Evolutionary conservation across 768 basidiomycete species (phyloP), one percentile per base, ranked within the genome.

Genomic region (Leccinum arenicola): DNA sequence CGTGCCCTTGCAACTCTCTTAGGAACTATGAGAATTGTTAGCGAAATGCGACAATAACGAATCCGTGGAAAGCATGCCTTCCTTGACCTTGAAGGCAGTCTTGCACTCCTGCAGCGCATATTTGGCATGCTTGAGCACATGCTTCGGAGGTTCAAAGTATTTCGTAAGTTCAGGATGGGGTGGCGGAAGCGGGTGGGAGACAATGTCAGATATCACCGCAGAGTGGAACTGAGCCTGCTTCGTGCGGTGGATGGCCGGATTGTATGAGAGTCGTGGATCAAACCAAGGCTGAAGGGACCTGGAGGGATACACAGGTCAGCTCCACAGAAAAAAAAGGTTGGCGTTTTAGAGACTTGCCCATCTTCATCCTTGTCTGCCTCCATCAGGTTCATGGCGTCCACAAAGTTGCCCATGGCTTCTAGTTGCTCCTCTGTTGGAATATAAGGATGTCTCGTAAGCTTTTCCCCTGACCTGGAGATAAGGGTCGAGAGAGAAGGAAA

Each of bases 201-300:
- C 73, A n/a, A 95, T 72, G 68, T 97, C 91, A 2, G 82, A 75
- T 19, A 89, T 86, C 10, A 93, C 80, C 2, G 93, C 93, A 53
- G 83, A 82, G 68, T 97, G 95, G 73, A 96, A 92, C 66, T 94
- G 85, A 12, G 95, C 95, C 77, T 97, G 94, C 71, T 95, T 96
- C 57, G 88, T 82, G 54, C 95, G 87, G 67, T 99, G 95, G 33
- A 97, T 79, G 4, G 91, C 84, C 2, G 96, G 95, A 66, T 96
- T 97, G 73, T 84, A 97, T 1, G 95, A 92, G 2, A 86, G 74
- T 3, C 79, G 75, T 0, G 88, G 81, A 58, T 89, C 84, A 68
- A 89, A 96, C 93, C 93, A 98, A 3, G 87, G 79, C 3, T 67
- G 65, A 10, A 79, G 82, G 43, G 80, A 77, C 15, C 92, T 93